Evolutionary conservation across 2,329 filamentous ascomycete species (phyloP).

Genomic region (Apiospora kogelbergensis): DNA sequence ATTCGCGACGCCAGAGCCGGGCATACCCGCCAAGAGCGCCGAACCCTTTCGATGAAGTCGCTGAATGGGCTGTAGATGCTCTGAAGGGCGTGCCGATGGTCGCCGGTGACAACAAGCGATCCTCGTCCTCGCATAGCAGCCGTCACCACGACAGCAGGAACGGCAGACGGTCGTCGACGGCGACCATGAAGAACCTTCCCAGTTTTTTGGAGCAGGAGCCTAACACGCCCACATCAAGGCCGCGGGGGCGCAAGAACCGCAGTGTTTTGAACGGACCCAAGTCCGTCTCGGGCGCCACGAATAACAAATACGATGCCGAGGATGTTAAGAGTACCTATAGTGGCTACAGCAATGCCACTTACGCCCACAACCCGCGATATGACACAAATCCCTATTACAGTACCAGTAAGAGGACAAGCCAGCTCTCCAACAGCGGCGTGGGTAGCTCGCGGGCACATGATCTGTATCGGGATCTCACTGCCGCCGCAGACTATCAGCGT

Average conservation of each 20-base stretch:
- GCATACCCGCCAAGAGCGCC: background rate
- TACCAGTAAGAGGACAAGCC: background rate
- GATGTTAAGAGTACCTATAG: background rate
- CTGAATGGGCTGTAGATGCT: background rate
- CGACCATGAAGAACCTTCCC: background rate
- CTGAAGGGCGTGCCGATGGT: background rate
- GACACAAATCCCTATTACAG: background rate
- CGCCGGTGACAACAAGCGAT: background rate
- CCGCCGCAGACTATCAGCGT: background rate
- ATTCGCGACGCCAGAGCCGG: slow-evolving; percentile 5
- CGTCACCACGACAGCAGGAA: background rate
- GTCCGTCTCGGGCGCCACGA: background rate
- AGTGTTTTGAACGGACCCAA: background rate
- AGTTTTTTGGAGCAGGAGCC: background rate
- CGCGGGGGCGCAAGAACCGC: background rate
- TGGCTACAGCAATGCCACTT: slow-evolving; percentile 8
- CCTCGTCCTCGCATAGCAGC: background rate
- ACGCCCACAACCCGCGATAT: slow-evolving; percentile 2
- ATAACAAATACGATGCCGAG: background rate
- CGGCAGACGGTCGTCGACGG: background rate
- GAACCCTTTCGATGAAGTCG: background rate
- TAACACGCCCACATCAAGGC: background rate
- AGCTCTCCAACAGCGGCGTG: background rate
- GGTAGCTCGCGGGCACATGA: background rate
- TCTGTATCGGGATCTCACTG: no score